Evolutionary conservation across 495 filamentous ascomycete species (phyloP).

Genomic region (Penicilliopsis zonata): DNA sequence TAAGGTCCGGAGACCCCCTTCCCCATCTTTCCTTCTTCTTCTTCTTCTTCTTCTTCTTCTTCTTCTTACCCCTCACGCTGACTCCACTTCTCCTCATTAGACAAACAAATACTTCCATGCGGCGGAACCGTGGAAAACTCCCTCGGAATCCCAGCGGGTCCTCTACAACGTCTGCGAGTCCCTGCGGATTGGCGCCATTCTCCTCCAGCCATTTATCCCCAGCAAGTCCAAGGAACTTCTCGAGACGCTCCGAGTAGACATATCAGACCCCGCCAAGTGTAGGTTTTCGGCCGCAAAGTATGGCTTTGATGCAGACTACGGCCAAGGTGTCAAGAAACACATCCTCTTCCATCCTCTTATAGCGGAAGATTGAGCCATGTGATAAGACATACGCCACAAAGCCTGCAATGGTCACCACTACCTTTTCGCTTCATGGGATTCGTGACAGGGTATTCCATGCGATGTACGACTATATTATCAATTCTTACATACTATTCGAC

Average conservation of each 20-base stretch:
- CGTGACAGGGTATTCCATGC: too few species aligned
- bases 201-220: constrained; percentile 88
- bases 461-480: too few species aligned
- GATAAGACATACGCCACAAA: too few species aligned
- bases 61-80: background rate
- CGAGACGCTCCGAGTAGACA: constrained; percentile 63
- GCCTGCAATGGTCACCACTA: too few species aligned
- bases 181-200: constrained; percentile 68
- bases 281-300: constrained; percentile 43
- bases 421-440: too few species aligned
- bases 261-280: constrained; percentile 26
- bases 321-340: constrained; percentile 36
- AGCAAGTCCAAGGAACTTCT: constrained; percentile 62
- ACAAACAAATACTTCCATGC: constrained; percentile 58
- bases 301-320: constrained; percentile 59
- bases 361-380: constrained; percentile 26
- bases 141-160: constrained; percentile 32
- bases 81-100: constrained; percentile 23
- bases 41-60: too few species aligned
- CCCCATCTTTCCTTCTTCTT: constrained; percentile 3
- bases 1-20: constrained; percentile 24
- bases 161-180: constrained; percentile 66
- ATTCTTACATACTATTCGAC: too few species aligned
- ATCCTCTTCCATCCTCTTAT: constrained; percentile 45
- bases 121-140: constrained; percentile 43